Evolutionary conservation across 1,139 yeast genomes (phyloP).

Genomic region (Diutina catenulata): DNA sequence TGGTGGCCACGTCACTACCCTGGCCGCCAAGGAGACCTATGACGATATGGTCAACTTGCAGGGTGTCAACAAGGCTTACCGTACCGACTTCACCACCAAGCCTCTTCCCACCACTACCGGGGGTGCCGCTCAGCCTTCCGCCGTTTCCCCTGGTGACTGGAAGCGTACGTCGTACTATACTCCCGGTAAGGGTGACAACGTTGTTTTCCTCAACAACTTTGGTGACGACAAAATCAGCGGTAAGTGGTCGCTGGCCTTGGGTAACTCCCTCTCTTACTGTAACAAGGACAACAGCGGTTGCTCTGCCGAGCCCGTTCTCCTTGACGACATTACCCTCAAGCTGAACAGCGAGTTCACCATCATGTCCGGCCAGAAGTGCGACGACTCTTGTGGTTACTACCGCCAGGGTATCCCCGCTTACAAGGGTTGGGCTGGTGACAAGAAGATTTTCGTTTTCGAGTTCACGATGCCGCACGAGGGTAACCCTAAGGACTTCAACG

Average conservation of each 20-base stretch:
- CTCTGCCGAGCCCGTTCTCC: conserved; percentile 32
- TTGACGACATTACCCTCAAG: conserved; percentile 36
- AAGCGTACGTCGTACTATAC: conserved; percentile 16
- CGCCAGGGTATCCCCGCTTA: conserved; percentile 3
- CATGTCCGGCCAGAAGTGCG: conserved; percentile 46
- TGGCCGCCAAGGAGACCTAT: conserved; percentile 7
- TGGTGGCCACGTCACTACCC: conserved; percentile 40
- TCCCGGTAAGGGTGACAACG: conserved; percentile 16
- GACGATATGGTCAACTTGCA: not conserved
- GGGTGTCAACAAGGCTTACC: conserved; percentile 4
- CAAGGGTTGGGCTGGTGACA: conserved; percentile 5
- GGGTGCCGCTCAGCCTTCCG: conserved; percentile 5
- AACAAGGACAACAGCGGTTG: conserved; percentile 30
- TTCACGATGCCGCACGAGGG: conserved; percentile 7
- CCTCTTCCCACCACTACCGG: conserved; percentile 5
- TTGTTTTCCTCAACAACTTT: conserved; percentile 16
- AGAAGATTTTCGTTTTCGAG: conserved; percentile 4
- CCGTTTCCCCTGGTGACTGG: conserved; percentile 15
- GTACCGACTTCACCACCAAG: conserved; percentile 6
- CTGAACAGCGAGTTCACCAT: conserved; percentile 53
- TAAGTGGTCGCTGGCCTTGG: conserved; percentile 16
- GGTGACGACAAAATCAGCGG: conserved; percentile 20
- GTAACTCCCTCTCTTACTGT: conserved; percentile 18
- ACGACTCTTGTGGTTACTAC: conserved; percentile 2
- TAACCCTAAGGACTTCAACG: conserved; percentile 19